Evolutionary conservation across 1,284 basidiomycete genomes (phyloP).

Genomic region (Pseudozyma thailandica): DNA sequence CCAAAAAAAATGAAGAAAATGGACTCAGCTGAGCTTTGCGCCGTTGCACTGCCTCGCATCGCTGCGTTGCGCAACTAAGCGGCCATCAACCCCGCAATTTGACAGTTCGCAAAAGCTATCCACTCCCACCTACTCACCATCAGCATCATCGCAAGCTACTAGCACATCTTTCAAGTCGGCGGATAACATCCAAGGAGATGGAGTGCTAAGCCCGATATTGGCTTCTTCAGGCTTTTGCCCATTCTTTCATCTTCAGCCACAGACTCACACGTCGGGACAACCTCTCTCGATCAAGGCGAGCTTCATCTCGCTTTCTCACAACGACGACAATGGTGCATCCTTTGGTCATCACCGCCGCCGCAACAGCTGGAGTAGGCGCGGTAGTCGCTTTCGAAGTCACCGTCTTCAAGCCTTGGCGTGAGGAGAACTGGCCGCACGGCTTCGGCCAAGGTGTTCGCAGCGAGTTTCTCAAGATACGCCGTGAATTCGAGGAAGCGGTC

Average conservation of each 20-base stretch:
- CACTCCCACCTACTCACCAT: not conserved
- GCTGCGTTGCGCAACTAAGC: not conserved
- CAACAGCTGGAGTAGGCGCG: constrained; percentile 47
- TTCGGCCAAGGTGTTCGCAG: constrained; percentile 39
- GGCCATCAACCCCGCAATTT: not conserved
- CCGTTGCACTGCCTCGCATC: constrained; percentile 9
- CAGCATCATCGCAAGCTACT: not conserved
- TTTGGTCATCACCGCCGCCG: constrained; percentile 51
- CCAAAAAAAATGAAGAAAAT: constrained; percentile 2
- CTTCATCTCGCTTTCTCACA: no score
- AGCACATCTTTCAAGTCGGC: no score
- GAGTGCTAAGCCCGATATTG: no score
- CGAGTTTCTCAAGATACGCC: constrained; percentile 40
- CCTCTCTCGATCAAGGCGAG: no score
- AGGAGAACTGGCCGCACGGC: constrained; percentile 55
- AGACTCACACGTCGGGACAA: no score
- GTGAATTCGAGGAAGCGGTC: constrained; percentile 42
- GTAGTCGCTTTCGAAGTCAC: constrained; percentile 55
- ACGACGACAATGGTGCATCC: constrained; percentile 47
- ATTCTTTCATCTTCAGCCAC: no score
- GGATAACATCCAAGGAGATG: no score
- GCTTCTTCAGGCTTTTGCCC: no score
- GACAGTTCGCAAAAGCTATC: not conserved
- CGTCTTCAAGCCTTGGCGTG: constrained; percentile 56
- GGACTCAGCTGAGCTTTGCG: constrained; percentile 13